phyloP scores from a whole-genome alignment of 2,329 filamentous ascomycete species.

The Myriosclerotinia duriaeana region DNA sequence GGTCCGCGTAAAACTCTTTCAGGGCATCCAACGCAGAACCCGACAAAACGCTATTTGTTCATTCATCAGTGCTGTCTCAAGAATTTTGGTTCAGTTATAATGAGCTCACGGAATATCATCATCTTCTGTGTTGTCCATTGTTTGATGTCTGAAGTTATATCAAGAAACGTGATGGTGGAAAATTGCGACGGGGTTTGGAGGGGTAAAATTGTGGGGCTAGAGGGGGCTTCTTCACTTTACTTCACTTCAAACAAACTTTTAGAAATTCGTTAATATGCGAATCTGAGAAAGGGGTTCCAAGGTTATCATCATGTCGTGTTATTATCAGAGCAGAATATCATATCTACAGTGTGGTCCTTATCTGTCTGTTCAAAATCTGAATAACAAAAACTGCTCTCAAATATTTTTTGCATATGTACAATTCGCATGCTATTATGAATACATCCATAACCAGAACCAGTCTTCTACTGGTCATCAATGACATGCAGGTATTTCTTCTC shows the following conservation, averaged over 20 bases:
- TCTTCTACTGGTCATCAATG: conserved; percentile 73
- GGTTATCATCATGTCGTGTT: not conserved
- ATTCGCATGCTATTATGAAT: conserved; percentile 30
- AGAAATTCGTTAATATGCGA: not conserved
- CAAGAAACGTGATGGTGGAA: conserved; percentile 12
- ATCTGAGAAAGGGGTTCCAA: not conserved
- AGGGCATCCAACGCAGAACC: conserved; percentile 66
- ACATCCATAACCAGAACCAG: conserved; percentile 17
- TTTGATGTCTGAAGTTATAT: conserved; percentile 24
- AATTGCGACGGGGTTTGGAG: conserved; percentile 11
- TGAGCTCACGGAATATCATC: conserved; percentile 30
- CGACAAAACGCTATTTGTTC: conserved; percentile 57
- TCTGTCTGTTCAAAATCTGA: not conserved
- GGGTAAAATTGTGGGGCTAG: conserved; percentile 17
- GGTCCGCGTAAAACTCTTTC: conserved; percentile 71
- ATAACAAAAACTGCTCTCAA: not conserved
- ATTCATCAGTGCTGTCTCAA: not conserved
- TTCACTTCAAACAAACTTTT: not conserved
- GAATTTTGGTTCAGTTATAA: not conserved
- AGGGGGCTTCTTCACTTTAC: not conserved
- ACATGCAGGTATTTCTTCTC: conserved; percentile 98
- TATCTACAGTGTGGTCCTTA: not conserved
- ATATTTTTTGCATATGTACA: conserved; percentile 42
- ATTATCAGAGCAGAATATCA: not conserved
- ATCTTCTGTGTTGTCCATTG: conserved; percentile 28